A percentile compares a stretch with the other conserved stretches of the same genome.
phyloP scores from a whole-genome alignment of 2,329 filamentous ascomycete species.

The Colletotrichum sp. region DNA sequence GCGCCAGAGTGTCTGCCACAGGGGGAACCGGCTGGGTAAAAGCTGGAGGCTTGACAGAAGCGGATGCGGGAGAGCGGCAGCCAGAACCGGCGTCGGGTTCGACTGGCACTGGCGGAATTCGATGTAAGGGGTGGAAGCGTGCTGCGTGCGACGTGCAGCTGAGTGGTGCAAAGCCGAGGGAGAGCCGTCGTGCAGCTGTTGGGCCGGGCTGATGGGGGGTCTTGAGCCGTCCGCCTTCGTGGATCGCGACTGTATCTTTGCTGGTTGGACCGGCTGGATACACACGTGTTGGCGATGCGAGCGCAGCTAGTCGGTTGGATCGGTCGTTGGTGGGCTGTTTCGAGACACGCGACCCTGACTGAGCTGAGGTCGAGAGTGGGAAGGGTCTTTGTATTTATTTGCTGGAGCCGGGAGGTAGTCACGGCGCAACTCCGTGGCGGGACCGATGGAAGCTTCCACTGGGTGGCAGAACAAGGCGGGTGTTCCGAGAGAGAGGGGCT shows the following conservation, averaged over 20 bases:
- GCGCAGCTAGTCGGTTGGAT: neutral
- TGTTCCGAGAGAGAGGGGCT: neutral
- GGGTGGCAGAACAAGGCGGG: neutral
- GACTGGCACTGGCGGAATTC: neutral
- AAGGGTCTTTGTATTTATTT: slow-evolving; percentile 3
- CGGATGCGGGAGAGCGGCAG: slow-evolving; percentile 20
- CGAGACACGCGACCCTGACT: neutral
- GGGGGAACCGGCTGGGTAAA: slow-evolving; percentile 3
- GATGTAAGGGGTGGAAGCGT: neutral
- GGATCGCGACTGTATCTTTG: neutral
- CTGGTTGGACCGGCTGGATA: neutral
- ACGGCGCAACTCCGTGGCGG: neutral
- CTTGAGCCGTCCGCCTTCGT: neutral
- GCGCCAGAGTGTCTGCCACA: slow-evolving; percentile 11
- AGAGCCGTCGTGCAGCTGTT: neutral
- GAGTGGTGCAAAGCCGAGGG: slow-evolving; percentile 2
- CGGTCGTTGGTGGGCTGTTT: neutral
- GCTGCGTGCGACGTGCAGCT: neutral
- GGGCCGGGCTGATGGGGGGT: neutral
- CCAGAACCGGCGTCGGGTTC: slow-evolving; percentile 6
- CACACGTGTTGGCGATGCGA: neutral
- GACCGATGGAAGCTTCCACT: slow-evolving; percentile 7
- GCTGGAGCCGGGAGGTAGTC: neutral
- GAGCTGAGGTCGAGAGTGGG: neutral
- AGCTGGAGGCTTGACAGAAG: slow-evolving; percentile 12